Base-by-base conservation (phyloP, 1,284 basidiomycete species). In the Fistulinella cinereoalba region DNA sequence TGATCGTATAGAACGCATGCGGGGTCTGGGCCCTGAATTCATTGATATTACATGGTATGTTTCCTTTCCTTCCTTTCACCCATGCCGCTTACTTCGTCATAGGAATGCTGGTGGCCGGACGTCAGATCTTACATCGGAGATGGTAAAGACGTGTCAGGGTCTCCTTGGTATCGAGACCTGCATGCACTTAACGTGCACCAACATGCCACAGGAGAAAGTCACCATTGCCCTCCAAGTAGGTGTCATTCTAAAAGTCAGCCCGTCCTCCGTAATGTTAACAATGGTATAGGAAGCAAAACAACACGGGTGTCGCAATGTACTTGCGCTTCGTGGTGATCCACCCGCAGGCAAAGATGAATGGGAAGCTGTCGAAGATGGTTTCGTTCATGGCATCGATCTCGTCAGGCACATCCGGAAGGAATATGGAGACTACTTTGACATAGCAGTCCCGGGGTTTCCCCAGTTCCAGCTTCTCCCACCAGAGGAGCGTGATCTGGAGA, bases 151-250 rank as follows among this genome's bases (percentile, higher is more conserved):
- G 37, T 94, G 91, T 62, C 92, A 96, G 69, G 79, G 88, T 46
- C 74, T 92, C 23, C 91, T 98, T 66, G 94, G 94, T 3, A 79
- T 97, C 38, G 93, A 97, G 73, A 93, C 92, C 21, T 98, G 94
- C 72, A 95, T 99, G 90, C 96, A 99, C 71, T 71, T 99, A 54
- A 98, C 95, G 34, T 99, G 96, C 66, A 99, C 96, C 28, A 97
- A 97, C 71, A 97, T 97, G 94, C 93, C 92, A 22, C 80, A 79
- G 62, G 88, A 91, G 65, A 97, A 97, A 69, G 91, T 97, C 39
- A 92, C 96, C 69, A 83, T 86, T 59, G 94, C 94, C 19, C 74
- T 97, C 41, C 71, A 75, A 64, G 92, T 93, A 60, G 55, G 87
- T 76, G 13, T 29, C 52, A 10, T 27, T 37, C 41, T 46, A 24